Evolutionary conservation across 2,329 filamentous ascomycete genomes (phyloP), one percentile per base, ranked within the genome.

Genomic region (Fusarium annulatum): DNA sequence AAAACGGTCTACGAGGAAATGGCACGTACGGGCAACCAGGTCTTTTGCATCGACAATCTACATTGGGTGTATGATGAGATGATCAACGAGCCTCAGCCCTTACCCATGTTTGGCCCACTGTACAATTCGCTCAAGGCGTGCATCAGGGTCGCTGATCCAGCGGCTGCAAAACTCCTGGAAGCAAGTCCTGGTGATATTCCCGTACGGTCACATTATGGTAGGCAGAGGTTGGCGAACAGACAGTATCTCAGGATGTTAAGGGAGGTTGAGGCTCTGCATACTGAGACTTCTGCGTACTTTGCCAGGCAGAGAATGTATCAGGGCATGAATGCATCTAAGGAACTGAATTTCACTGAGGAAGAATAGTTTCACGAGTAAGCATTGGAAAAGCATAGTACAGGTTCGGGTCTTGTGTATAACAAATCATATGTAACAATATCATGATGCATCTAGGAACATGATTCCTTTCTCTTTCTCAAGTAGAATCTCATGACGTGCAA

Each of bases 21-120:
- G 60, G 85, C 87, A 2, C 77, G 82, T 9, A 85, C 85, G 0
- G 75, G 80, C 1, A 82, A 88, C 71, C 80, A 84, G 63, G 75
- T 64, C 53, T 79, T 82, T 69, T 90, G 84, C 78, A 84, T 80
- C 60, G 83, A 84, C 66, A 86, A 83, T 28, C 81, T 89, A 69
- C 86, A 85, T n/a, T 85, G 83, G 69, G 88, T 87, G 77, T 84
- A 89, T n/a, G 84, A 86, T 5, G 89, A 91, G 77, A 91, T 93
- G 88, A 70, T 83, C 23, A 79, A 81, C 52, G 91, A 93, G 77
- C 69, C 84, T 2, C 86, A 87, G 3, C 81, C 83, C 0, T 84
- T 93, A 21, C 59, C 72, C 30, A 81, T 87, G 2, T 70, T 82
- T 14, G 85, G 83, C 3, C 67, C 79, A 3, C 73, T 93, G 9